Evolutionary conservation across 2,329 filamentous ascomycete genomes (phyloP).

Genomic region (Penicillium concentricum): DNA sequence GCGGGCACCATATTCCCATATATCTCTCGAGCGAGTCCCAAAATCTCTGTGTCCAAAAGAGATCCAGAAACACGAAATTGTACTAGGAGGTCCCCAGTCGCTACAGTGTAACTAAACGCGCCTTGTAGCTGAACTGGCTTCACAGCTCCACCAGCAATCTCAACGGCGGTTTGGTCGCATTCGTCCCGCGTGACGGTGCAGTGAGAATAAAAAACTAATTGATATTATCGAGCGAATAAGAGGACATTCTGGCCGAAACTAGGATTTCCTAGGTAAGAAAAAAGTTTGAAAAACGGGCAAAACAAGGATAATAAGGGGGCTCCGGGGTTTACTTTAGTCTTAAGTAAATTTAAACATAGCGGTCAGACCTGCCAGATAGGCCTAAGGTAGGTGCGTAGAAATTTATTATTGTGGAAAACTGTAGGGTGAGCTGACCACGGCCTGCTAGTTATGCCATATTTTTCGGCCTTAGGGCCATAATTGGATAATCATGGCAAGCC

Average conservation of each 20-base stretch:
- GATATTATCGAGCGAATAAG: not conserved
- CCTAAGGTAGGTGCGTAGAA: not conserved
- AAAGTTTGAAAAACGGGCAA: not conserved
- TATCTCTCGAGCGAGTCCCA: not conserved
- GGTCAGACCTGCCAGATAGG: too few relatives aligned
- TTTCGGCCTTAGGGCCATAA: not conserved
- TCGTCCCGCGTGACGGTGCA: not conserved
- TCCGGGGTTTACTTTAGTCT: not conserved
- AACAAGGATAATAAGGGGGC: not conserved
- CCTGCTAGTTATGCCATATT: not conserved
- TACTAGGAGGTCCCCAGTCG: not conserved
- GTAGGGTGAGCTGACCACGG: not conserved
- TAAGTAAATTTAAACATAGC: too few relatives aligned
- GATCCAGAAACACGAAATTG: not conserved
- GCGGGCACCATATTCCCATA: not conserved
- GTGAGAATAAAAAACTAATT: not conserved
- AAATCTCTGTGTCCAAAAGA: not conserved
- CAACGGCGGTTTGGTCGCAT: not conserved
- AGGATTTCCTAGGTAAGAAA: too few relatives aligned
- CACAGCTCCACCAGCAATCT: not conserved
- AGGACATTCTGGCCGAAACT: not conserved
- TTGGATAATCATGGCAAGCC: too few relatives aligned
- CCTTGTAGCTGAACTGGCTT: not conserved
- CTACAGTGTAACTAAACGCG: not conserved
- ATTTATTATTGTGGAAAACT: not conserved